Base-by-base conservation (phyloP, 768 basidiomycete species). In the Boletales sp. region DNA sequence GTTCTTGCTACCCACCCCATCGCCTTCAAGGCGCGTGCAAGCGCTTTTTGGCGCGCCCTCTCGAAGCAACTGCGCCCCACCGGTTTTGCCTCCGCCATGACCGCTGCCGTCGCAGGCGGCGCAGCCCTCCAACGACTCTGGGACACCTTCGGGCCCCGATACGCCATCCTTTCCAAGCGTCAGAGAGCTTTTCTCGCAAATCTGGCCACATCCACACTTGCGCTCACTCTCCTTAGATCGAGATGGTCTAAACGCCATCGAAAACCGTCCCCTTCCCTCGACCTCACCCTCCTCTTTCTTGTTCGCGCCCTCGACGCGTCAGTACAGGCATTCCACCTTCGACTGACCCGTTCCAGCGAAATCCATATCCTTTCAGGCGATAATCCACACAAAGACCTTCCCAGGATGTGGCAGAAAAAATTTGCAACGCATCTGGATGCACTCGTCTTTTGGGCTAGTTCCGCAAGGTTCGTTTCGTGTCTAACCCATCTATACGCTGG, bases 381-480 rank as follows among this genome's bases (percentile, higher is more conserved):
- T 15, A 40, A 45, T 27, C 50, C 24, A 21, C 35, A 64, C 40
- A 65, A 69, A 50, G 62, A 63, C 3, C 29, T 51, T 4, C 52
- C 56, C 46, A 64, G 64, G 54, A 58, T 62, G 40, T 67, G 63
- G 51, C 63, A 70, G 32, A 65, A 57, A 49, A 57, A 48, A 21
- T 47, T 77, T 52, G 71, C 78, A 1, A 77, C 74, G 0, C 74
- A 73, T 40, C 61, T 89, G 18, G 89, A 90, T 60, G 81, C 83
- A 0, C 58, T 89, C 11, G 68, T 87, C 12, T 90, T 91, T 58
- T 90, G 87, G 87, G 79, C 78, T 13, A 82, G 82, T 57, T 87
- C 86, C 51, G 84, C 87, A 30, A 82, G 88, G 88, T 88, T 52
- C 29, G 73, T 65, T 88, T 52, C 29, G 73, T 65, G 34, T 27